Conservation (phyloP, 2,329 filamentous ascomycete genomes). For the Aspergillus japonicus region DNA sequence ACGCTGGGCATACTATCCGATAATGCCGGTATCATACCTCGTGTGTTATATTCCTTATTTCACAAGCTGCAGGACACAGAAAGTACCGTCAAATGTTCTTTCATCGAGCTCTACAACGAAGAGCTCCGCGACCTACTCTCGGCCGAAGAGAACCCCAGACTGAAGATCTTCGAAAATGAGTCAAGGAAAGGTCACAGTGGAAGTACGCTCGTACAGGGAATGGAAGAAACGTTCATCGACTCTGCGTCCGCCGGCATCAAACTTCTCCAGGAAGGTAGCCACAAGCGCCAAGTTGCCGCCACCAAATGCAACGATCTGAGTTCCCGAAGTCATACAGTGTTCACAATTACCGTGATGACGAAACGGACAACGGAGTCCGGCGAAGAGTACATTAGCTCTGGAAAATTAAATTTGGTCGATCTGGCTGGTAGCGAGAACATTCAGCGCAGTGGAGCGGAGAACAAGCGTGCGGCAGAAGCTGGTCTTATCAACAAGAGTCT, state of each 20-base stretch:
- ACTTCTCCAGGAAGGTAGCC: constrained; percentile 81
- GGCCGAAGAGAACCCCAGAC: constrained; percentile 74
- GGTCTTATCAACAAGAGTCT: constrained; percentile 98
- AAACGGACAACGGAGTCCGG: constrained; percentile 78
- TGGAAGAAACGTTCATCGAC: constrained; percentile 95
- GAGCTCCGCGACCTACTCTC: constrained; percentile 88
- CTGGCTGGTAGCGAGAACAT: constrained; percentile 97
- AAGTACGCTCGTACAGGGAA: constrained; percentile 87
- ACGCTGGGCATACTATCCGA: constrained; percentile 83
- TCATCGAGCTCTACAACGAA: constrained; percentile 98
- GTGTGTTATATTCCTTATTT: constrained; percentile 84
- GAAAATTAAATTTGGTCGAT: constrained; percentile 95
- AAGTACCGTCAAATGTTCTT: constrained; percentile 92
- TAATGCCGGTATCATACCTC: constrained; percentile 90
- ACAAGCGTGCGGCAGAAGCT: constrained; percentile 93
- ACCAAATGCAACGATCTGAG: constrained; percentile 99
- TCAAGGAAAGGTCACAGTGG: constrained; percentile 70
- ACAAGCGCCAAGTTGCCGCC: constrained; percentile 95
- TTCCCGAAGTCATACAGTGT: constrained; percentile 94
- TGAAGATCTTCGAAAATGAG: constrained; percentile 91
- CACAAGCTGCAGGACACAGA: constrained; percentile 79
- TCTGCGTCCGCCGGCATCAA: constrained; percentile 82
- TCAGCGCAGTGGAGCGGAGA: constrained; percentile 92
- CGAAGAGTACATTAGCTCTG: constrained; percentile 84
- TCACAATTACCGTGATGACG: constrained; percentile 89